Base-by-base conservation (phyloP, 2,329 filamentous ascomycete species). In the Fusarium pininemorale region DNA sequence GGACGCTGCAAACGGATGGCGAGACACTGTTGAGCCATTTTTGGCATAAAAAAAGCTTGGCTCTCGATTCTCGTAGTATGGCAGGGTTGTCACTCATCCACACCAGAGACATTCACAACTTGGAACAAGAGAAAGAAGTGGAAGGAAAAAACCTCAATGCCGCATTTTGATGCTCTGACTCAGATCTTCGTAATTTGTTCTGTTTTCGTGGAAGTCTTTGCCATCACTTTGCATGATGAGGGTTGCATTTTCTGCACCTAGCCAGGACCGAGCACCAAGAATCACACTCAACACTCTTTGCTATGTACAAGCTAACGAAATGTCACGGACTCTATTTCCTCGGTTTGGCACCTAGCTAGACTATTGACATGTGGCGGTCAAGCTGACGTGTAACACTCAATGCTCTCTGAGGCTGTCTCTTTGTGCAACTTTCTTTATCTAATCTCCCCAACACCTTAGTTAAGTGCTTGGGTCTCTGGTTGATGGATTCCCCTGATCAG, bases 21-120 rank as follows among this genome's bases (percentile, higher is more conserved):
- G 41, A 60, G 53, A 66, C 59, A 66, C 20, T 61, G 28, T 59
- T 65, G 67, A 72, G 71, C 57, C 44, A 59, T 60, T 72, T 72
- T 69, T 72, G 50, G 72, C 58, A 59, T 58, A 18, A 32, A 48
- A 73, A 73, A 73, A 73, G 69, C 72, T 73, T 75, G 69, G 72
- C 58, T 57, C 58, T 63, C 22, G 26, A 72, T 50, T 56, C 37
- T 54, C 47, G 30, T 32, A 37, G 50, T 35, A 56, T 69, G 45
- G 32, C 30, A 72, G 37, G 71, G 63, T 62, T 63, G 38, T 69
- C 38, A 74, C 45, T 58, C 41, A 53, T 60, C 57, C 44, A 66
- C 70, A 66, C 65, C n/a, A 16, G 44, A 42, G 32, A 60, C 44
- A 26, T 41, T 30, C 32, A 67, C 54, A 63, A 47, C 44, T 67